Base-by-base conservation (phyloP, 495 filamentous ascomycete species). In the Pyrenopolyporus hunteri region DNA sequence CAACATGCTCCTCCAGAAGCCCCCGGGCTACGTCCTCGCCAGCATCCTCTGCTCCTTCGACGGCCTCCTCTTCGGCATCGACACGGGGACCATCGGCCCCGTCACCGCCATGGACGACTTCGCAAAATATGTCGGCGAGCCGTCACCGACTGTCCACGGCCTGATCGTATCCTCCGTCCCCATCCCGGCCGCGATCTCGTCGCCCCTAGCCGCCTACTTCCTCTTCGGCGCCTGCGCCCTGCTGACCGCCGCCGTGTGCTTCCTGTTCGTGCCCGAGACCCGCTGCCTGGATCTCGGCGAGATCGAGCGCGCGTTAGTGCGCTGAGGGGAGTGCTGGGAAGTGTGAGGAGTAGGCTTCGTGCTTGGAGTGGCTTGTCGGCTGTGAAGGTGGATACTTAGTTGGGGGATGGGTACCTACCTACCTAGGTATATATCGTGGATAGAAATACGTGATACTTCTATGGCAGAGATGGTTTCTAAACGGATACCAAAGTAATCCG, bases 121-220 rank as follows among this genome's bases (percentile, higher is more conserved):
- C 66, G 70, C 64, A 9, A 37, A 64, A 5, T 70, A 75, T 19
- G 83, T 88, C 54, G 82, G 85, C 1, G 67, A 68, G 25, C 76
- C 84, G 31, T 82, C 85, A 5, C 75, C 87, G 6, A 79, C 80
- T 1, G 67, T 87, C 20, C 83, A 84, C 64, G 85, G 86, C 2
- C 71, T 89, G n/a, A 78, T 86, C 13, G 85, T 90, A 25, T 89
- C 87, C 0, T 80, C 81, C 5, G 85, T 90, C 39, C 74, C 89
- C 25, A 77, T 89, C 17, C 79, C 85, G 8, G 87, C 82, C 9
- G 83, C 86, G 1, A 52, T 87, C 1, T 82, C 85, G 0, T 84
- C 84, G 0, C 80, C 88, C 62, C 85, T 88, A 55, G 84, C 85
- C 5, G 81, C 81, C 0, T 89, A 89, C 63, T 88, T 87, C 36